Base-by-base conservation (phyloP, 192 early-diverging fungal species). In the Rhizophagus sp. region DNA sequence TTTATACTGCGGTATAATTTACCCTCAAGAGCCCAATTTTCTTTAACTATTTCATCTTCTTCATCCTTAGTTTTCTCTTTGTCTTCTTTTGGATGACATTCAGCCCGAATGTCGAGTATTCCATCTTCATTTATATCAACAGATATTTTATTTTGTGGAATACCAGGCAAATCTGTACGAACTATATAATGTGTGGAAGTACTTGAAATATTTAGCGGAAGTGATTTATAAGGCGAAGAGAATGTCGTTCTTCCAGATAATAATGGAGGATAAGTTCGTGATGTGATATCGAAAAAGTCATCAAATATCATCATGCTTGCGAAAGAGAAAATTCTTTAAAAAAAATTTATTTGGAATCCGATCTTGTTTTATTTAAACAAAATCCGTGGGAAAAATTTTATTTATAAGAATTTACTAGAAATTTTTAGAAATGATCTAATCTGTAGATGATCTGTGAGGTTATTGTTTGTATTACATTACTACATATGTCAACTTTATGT, bases 161-260 rank as follows among this genome's bases (percentile, higher is more conserved):
- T 74, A 10, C 72, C 72, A 8, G 72, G 72, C 17, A 74, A 25
- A 7, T 52, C 49, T 1, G 50, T 25, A 25, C 72, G 41, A 30
- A 74, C 24, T 50, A 57, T 74, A 50, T 74, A 74, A 30, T 74
- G 47, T 25, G 44, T 57, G 27, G 24, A 33, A 30, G 72, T 61
- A 4, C 44, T 57, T 30, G 72, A 74, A 61, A 74, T 15, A 25
- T 74, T 33, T 52, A 74, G 0, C 1, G 50, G 72, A 74, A 74
- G 22, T 34, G 65, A n/a, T 22, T 19, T 22, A 57, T 4, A 57
- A 57, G 52, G 1, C 19, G 2, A 22, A 36, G 34, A 36, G 34
- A 0, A 36, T 36, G 2, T 36, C 1, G 17, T 22, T 22, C 44
- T 12, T 13, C 44, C 44, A 2, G 17, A 57, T 22, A 52, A 52